These are phyloP conservation scores for Starmerella sirachaensis DNA, from an alignment of 805 yeast genomes.

Conservation along the genomic window DNA sequence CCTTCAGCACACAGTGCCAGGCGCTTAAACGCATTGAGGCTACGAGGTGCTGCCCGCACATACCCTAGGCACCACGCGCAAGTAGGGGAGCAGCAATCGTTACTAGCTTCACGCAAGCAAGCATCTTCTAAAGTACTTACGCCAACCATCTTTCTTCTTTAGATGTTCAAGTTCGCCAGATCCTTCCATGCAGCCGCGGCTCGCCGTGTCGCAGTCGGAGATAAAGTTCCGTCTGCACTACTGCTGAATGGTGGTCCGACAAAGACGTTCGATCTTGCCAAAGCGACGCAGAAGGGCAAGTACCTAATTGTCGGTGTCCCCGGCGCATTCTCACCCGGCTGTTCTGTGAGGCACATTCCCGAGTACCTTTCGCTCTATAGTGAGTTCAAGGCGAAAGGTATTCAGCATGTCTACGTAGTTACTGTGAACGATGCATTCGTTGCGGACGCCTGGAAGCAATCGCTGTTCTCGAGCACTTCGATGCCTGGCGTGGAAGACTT, in stretches of 20 bases:
- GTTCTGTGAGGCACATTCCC: slow-evolving; percentile 61
- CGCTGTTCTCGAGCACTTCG: slow-evolving; percentile 16
- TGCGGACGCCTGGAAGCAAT: slow-evolving; percentile 63
- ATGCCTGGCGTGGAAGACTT: slow-evolving; percentile 28
- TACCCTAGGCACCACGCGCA: too few relatives aligned
- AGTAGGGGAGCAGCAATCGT: too few relatives aligned
- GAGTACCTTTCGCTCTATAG: slow-evolving; percentile 47
- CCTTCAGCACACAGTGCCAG: background rate
- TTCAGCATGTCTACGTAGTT: slow-evolving; percentile 47
- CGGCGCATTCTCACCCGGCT: slow-evolving; percentile 74
- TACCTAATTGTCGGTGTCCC: slow-evolving; percentile 50
- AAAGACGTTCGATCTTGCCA: slow-evolving; percentile 44
- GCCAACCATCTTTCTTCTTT: too few relatives aligned
- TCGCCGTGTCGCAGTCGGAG: slow-evolving; percentile 43
- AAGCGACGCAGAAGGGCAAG: slow-evolving; percentile 37
- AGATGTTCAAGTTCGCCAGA: slow-evolving; percentile 8
- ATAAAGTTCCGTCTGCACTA: slow-evolving; percentile 45
- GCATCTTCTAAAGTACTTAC: too few relatives aligned
- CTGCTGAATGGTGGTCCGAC: slow-evolving; percentile 54
- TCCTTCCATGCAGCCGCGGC: slow-evolving; percentile 20
- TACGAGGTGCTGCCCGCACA: too few relatives aligned
- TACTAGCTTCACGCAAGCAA: too few relatives aligned
- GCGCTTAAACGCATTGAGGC: too few relatives aligned
- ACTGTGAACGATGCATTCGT: slow-evolving; percentile 85
- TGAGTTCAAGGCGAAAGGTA: slow-evolving; percentile 55